A percentile compares a stretch with the other conserved stretches of the same genome.
These are phyloP conservation scores for Chaetomidium leptoderma DNA, from an alignment of 495 filamentous ascomycete genomes.

Conservation along the genomic window DNA sequence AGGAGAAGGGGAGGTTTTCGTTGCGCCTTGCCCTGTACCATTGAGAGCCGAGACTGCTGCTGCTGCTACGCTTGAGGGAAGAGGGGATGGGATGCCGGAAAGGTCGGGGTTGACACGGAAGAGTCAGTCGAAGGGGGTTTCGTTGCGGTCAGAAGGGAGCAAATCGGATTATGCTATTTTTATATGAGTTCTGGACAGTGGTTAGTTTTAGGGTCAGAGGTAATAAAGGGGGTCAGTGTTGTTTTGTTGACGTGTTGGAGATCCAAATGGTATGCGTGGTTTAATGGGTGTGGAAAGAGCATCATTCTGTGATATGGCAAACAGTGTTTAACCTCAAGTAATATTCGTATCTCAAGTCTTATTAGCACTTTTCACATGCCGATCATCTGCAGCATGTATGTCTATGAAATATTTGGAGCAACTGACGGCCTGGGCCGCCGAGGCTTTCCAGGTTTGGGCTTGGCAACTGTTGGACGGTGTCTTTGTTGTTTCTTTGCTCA, in stretches of 20 bases:
- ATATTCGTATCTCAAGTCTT: no score
- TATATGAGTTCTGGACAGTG: conserved; percentile 8
- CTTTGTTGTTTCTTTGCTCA: neutral
- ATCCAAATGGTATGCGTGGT: neutral
- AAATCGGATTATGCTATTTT: conserved; percentile 27
- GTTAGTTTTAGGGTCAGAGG: neutral
- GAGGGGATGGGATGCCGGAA: neutral
- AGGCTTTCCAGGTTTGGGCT: no score
- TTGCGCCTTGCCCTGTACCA: neutral
- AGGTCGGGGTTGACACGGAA: neutral
- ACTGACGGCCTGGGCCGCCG: no score
- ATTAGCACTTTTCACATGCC: no score
- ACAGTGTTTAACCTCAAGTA: no score
- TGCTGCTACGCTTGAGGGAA: neutral
- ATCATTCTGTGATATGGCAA: no score
- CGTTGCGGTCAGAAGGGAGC: conserved; percentile 5
- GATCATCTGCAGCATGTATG: no score
- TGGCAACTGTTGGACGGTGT: no score
- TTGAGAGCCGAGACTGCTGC: neutral
- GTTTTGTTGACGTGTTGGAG: neutral
- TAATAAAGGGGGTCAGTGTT: neutral
- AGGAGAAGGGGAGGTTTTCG: neutral
- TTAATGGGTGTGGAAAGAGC: no score
- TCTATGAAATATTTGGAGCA: no score
- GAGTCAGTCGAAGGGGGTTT: conserved; percentile 14